Evolutionary conservation across 1,284 basidiomycete genomes (phyloP).

Genomic region (Pseudomicrostroma phylloplanum): DNA sequence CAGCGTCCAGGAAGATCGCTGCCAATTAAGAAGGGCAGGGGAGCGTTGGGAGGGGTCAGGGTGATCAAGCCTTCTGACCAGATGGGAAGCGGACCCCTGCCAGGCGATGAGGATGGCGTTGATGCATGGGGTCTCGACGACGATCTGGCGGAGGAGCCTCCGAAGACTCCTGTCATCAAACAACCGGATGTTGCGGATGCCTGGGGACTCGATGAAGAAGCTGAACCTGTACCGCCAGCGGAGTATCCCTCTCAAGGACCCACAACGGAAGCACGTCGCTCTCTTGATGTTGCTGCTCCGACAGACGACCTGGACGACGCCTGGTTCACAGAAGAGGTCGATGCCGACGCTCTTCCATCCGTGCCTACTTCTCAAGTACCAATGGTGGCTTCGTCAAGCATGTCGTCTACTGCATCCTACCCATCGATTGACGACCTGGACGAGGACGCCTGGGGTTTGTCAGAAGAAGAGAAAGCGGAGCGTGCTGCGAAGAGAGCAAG

Average conservation of each 20-base stretch:
- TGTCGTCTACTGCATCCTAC: neutral
- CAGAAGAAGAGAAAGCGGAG: slow-evolving; percentile 21
- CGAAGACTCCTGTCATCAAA: neutral
- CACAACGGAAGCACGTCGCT: too few species aligned
- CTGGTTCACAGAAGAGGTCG: slow-evolving; percentile 13
- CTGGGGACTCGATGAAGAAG: neutral
- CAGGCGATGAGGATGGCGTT: slow-evolving; percentile 22
- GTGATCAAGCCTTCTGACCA: slow-evolving; percentile 33
- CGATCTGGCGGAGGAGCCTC: slow-evolving; percentile 5
- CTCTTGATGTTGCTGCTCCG: too few species aligned
- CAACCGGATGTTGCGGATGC: neutral
- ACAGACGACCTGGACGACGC: slow-evolving; percentile 9
- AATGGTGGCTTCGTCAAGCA: neutral
- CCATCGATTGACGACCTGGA: slow-evolving; percentile 9
- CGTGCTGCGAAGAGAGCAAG: slow-evolving; percentile 16
- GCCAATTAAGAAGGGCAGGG: neutral
- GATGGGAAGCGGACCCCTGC: slow-evolving; percentile 36
- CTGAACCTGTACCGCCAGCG: neutral
- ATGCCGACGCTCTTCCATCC: neutral
- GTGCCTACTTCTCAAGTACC: neutral
- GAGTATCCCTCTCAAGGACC: neutral
- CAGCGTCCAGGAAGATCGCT: neutral
- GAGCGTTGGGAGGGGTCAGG: slow-evolving; percentile 24
- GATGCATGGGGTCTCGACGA: slow-evolving; percentile 38
- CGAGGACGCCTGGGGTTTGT: slow-evolving; percentile 34